Percentiles rank a stretch among this genome's conserved stretches.
These are phyloP conservation scores for Filobasidium floriforme DNA, from an alignment of 768 basidiomycete species.

Conservation along the genomic window DNA sequence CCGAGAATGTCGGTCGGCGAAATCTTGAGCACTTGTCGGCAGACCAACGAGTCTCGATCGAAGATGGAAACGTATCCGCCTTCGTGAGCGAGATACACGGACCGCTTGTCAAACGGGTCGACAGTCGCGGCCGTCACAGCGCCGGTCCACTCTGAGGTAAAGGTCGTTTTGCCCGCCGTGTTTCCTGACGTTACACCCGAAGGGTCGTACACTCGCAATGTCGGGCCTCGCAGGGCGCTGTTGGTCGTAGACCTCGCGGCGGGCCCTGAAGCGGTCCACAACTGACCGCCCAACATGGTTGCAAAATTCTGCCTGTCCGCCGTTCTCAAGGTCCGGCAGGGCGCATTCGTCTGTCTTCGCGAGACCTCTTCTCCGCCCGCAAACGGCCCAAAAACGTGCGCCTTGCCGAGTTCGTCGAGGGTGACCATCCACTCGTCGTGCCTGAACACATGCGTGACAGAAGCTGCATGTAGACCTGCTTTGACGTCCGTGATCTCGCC, in stretches of 20 bases:
- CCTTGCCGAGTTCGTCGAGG: conserved; percentile 78
- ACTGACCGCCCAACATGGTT: conserved; percentile 60
- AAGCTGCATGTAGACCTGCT: conserved; percentile 57
- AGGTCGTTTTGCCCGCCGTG: conserved; percentile 51
- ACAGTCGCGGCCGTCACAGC: conserved; percentile 73
- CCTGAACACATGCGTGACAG: conserved; percentile 69
- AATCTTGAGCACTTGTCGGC: conserved; percentile 70
- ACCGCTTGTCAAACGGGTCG: conserved; percentile 59
- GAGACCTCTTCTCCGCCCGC: not conserved
- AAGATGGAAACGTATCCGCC: conserved; percentile 84
- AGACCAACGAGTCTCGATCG: conserved; percentile 50
- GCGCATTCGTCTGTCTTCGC: conserved; percentile 48
- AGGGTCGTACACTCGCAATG: conserved; percentile 71
- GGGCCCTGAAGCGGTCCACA: conserved; percentile 67
- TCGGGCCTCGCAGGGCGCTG: conserved; percentile 53
- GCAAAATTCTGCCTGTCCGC: conserved; percentile 77
- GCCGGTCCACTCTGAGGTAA: conserved; percentile 63
- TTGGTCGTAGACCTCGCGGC: conserved; percentile 34
- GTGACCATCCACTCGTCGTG: conserved; percentile 62
- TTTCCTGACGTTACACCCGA: conserved; percentile 37
- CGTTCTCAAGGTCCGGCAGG: conserved; percentile 51
- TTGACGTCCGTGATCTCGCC: conserved; percentile 57
- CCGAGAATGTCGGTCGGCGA: conserved; percentile 71
- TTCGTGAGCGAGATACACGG: conserved; percentile 82
- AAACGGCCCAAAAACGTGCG: conserved; percentile 55